These are phyloP conservation scores for Pythium myriotylum DNA, from an alignment of 352 stramenopile genomes.

Conservation along the genomic window DNA sequence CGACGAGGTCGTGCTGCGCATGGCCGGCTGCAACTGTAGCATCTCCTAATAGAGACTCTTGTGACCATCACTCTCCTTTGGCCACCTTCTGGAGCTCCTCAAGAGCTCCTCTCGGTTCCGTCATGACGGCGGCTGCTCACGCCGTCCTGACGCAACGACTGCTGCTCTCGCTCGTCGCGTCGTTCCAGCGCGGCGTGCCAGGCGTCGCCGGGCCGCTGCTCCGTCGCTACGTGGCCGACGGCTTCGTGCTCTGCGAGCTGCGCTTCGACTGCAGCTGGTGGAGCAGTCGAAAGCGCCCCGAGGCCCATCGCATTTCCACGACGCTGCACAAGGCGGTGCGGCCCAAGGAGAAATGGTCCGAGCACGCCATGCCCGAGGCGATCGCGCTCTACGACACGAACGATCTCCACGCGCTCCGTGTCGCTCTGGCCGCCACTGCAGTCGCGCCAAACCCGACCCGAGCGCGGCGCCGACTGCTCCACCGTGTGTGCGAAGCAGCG, in stretches of 20 bases:
- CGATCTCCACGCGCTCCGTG: slow-evolving; percentile 1
- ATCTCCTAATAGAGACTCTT: slow-evolving; percentile 36
- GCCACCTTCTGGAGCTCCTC: too few species aligned
- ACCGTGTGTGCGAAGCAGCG: slow-evolving; percentile 14
- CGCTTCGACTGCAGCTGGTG: not conserved
- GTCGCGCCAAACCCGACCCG: not conserved
- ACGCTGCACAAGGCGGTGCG: not conserved
- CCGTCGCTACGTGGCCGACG: slow-evolving; percentile 7
- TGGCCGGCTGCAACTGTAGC: slow-evolving; percentile 56
- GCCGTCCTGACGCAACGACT: slow-evolving; percentile 12
- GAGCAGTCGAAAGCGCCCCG: not conserved
- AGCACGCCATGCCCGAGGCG: slow-evolving; percentile 7
- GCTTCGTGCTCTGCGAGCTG: slow-evolving; percentile 3
- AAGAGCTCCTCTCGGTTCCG: not conserved
- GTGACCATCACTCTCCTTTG: slow-evolving; percentile 1
- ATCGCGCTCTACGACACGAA: slow-evolving; percentile 11
- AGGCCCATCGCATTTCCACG: slow-evolving; percentile 8
- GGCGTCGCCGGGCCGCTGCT: not conserved
- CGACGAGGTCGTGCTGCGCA: slow-evolving; percentile 22
- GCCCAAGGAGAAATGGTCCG: slow-evolving; percentile 1
- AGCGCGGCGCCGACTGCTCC: not conserved
- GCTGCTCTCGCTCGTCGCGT: slow-evolving; percentile 19
- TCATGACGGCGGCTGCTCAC: not conserved
- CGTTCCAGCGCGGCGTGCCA: slow-evolving; percentile 18
- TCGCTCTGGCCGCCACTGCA: not conserved